Evolutionary conservation across 2,329 filamentous ascomycete genomes (phyloP).

Genomic region (Penicillium capsulatum): DNA sequence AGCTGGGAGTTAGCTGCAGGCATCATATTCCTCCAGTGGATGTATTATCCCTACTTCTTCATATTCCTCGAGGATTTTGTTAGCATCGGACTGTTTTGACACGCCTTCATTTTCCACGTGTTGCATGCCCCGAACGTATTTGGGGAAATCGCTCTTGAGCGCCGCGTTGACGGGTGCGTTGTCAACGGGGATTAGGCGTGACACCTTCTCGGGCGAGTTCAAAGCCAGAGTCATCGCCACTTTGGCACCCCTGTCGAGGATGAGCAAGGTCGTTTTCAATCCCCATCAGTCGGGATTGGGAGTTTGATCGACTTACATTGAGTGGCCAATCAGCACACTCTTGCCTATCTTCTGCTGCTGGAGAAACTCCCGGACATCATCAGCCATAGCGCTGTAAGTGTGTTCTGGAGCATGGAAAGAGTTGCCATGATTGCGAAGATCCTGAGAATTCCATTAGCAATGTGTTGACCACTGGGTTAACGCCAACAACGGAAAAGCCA

Average conservation of each 20-base stretch:
- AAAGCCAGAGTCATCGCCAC: constrained; percentile 84
- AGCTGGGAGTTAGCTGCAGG: not conserved
- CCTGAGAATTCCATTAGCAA: constrained; percentile 46
- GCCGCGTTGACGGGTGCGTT: constrained; percentile 83
- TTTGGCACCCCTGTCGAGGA: constrained; percentile 71
- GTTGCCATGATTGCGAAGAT: constrained; percentile 89
- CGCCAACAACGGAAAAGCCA: not conserved
- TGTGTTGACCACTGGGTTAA: not conserved
- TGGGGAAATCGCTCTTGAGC: constrained; percentile 68
- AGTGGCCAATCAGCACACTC: constrained; percentile 82
- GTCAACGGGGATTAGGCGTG: constrained; percentile 76
- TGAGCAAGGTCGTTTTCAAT: not conserved
- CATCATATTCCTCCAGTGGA: not conserved
- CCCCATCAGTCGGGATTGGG: too few species aligned
- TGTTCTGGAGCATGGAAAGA: constrained; percentile 73
- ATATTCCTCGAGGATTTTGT: constrained; percentile 69
- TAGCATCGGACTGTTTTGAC: constrained; percentile 70
- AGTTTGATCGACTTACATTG: constrained; percentile 64
- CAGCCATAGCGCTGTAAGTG: constrained; percentile 76
- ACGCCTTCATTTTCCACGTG: constrained; percentile 67
- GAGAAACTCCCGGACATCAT: constrained; percentile 78
- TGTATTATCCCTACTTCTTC: constrained; percentile 55
- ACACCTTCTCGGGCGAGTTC: constrained; percentile 61
- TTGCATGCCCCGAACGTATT: constrained; percentile 81
- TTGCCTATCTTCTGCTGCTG: constrained; percentile 63